Evolutionary conservation across 2,329 filamentous ascomycete genomes (phyloP).

Genomic region (Domatiomyces catenatus): DNA sequence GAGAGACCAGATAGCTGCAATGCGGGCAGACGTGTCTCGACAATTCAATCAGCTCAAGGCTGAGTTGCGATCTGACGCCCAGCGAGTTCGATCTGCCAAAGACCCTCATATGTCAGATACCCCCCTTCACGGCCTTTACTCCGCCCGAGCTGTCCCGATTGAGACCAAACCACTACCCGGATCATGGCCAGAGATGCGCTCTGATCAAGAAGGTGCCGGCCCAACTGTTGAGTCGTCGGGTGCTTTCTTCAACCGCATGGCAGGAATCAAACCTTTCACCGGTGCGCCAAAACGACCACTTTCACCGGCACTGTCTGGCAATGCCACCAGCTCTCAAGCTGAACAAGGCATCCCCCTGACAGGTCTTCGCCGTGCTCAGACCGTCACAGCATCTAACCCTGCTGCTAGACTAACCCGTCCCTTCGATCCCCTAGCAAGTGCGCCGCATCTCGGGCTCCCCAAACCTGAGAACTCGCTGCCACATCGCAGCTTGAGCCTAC

Average conservation of each 20-base stretch:
- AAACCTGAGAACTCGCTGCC: neutral
- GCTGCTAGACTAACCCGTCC: slow-evolving; percentile 17
- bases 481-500: neutral
- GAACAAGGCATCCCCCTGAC: neutral
- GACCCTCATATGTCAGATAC: neutral
- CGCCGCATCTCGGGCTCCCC: neutral
- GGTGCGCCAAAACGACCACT: neutral
- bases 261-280: neutral
- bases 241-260: slow-evolving; percentile 9
- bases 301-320: neutral
- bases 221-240: slow-evolving; percentile 3
- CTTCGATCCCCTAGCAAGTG: slow-evolving; percentile 15
- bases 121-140: neutral
- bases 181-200: slow-evolving; percentile 6
- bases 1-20: neutral
- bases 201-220: neutral
- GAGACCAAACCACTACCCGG: slow-evolving; percentile 14
- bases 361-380: slow-evolving; percentile 8
- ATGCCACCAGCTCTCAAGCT: neutral
- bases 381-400: slow-evolving; percentile 16
- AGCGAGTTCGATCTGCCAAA: neutral
- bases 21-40: neutral
- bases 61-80: neutral
- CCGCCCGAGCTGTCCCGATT: neutral
- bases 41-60: neutral